Conservation (phyloP, 345 rosid species). For the Corchorus capsularis region DNA sequence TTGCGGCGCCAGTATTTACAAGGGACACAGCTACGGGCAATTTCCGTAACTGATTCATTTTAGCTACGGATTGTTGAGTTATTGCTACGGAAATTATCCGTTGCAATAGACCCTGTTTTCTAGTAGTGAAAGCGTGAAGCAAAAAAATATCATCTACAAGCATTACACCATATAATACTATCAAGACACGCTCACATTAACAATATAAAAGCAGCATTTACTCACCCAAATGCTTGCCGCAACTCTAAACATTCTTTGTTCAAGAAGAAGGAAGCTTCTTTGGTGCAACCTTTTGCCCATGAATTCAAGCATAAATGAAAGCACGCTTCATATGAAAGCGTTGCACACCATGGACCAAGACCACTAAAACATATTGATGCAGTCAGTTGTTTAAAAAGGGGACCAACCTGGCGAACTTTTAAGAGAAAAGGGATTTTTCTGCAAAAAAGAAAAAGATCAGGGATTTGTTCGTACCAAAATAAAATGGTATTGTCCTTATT, state of each 20-base stretch:
- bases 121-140: background rate
- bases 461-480: too few species aligned
- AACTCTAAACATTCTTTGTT: slow-evolving; percentile 75
- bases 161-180: background rate
- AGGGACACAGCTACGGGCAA: too few species aligned
- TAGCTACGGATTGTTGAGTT: too few species aligned
- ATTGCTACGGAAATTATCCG: too few species aligned
- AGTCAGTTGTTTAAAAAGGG: background rate
- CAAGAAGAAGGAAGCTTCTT: slow-evolving; percentile 79
- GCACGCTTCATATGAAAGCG: slow-evolving; percentile 89
- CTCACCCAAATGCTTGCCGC: slow-evolving; percentile 78
- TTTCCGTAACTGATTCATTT: too few species aligned
- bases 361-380: slow-evolving; percentile 49
- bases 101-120: too few species aligned
- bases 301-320: slow-evolving; percentile 87
- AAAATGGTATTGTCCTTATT: too few species aligned
- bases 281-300: slow-evolving; percentile 67
- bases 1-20: too few species aligned
- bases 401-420: too few species aligned
- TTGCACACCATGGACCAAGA: slow-evolving; percentile 92
- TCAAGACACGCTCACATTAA: background rate
- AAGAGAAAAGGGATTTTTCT: too few species aligned
- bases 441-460: too few species aligned
- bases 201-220: background rate
- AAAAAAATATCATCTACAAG: background rate